Conservation (phyloP, 1,284 basidiomycete species). For the Leccinum griseonigrum region DNA sequence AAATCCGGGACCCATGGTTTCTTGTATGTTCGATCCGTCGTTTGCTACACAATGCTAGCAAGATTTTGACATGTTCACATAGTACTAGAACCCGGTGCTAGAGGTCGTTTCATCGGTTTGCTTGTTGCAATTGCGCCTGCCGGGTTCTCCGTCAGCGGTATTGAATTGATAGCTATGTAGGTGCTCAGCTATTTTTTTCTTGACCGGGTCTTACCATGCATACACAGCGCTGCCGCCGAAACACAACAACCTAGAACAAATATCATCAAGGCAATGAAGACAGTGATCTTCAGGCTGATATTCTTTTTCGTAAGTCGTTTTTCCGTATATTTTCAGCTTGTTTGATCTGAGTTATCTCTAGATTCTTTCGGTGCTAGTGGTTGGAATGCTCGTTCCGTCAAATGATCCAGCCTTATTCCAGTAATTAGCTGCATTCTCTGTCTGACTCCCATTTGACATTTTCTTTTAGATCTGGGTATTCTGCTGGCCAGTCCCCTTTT, state of each 20-base stretch:
- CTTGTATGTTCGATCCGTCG: conserved; percentile 11
- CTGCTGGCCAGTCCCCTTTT: conserved; percentile 71
- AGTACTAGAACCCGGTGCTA: conserved; percentile 34
- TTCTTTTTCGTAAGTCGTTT: conserved; percentile 60
- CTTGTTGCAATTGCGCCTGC: conserved; percentile 72
- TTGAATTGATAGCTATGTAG: conserved; percentile 79
- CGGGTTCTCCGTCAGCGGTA: conserved; percentile 81
- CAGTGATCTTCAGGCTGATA: conserved; percentile 81
- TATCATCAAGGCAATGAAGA: conserved; percentile 75
- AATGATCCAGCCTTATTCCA: conserved; percentile 59
- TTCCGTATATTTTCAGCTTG: neutral
- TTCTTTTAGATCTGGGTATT: conserved; percentile 40
- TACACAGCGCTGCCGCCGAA: conserved; percentile 63
- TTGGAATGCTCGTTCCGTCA: conserved; percentile 80
- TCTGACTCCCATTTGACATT: conserved; percentile 7
- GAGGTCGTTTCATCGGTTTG: conserved; percentile 58
- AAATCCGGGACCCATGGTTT: conserved; percentile 24
- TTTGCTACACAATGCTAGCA: conserved; percentile 34
- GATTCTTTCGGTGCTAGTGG: conserved; percentile 68
- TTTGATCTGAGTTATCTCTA: conserved; percentile 24
- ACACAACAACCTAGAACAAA: conserved; percentile 75
- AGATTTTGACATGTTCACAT: conserved; percentile 37
- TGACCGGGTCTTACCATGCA: neutral
- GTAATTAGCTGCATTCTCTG: conserved; percentile 21
- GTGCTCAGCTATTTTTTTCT: conserved; percentile 18